Percentiles rank a stretch among this genome's conserved stretches.
Evolutionary conservation across 2,329 filamentous ascomycete species (phyloP).

Genomic region (Knoxdaviesia capensis): DNA sequence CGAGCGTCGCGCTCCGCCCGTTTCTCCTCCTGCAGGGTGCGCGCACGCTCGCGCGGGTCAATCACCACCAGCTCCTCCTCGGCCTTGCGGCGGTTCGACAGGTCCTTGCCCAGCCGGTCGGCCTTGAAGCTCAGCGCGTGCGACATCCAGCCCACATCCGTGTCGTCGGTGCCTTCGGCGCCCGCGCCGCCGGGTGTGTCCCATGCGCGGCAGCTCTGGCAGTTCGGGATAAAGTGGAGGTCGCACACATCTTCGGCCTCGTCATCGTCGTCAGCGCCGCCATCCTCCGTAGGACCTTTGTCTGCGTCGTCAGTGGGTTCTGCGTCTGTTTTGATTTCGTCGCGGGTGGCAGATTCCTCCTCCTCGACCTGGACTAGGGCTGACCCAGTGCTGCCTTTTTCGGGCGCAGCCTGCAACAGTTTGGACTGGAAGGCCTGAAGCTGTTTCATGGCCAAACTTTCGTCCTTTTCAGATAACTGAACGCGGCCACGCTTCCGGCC

Average conservation of each 20-base stretch:
- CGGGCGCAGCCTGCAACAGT: neutral
- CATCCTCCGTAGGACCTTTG: conserved; percentile 9
- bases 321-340: neutral
- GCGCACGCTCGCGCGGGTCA: conserved; percentile 70
- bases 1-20: conserved; percentile 35
- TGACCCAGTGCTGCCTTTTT: neutral
- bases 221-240: conserved; percentile 87
- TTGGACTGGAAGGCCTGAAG: conserved; percentile 3
- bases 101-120: conserved; percentile 76
- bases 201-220: conserved; percentile 80
- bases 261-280: conserved; percentile 19
- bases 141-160: conserved; percentile 61
- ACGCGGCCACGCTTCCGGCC: conserved; percentile 48
- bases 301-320: conserved; percentile 5
- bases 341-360: neutral
- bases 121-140: conserved; percentile 74
- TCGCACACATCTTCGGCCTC: conserved; percentile 68
- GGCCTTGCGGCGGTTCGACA: conserved; percentile 77
- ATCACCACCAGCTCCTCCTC: conserved; percentile 86
- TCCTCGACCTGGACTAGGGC: neutral
- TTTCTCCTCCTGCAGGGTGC: conserved; percentile 46
- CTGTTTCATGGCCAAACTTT: conserved; percentile 9
- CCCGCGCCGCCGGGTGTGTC: conserved; percentile 34
- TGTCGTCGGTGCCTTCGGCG: conserved; percentile 22
- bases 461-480: conserved; percentile 21